Evolutionary conservation across 2,329 filamentous ascomycete species (phyloP).

Genomic region (Venturia nashicola): DNA sequence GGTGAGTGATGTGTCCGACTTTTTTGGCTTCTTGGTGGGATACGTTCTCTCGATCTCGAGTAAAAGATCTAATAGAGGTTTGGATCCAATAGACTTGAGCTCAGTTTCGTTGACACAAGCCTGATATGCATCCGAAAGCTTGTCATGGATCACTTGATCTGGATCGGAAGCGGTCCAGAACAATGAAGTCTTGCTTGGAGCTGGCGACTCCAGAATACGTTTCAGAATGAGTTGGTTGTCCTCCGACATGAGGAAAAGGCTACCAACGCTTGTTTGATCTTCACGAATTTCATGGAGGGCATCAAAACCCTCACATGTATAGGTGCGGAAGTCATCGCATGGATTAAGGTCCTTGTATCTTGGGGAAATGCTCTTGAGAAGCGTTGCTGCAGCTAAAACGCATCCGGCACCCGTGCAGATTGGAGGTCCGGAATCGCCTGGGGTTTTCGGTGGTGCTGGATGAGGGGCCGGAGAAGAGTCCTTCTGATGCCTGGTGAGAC

Average conservation of each 20-base stretch:
- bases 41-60: slow-evolving; percentile 37
- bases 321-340: slow-evolving; percentile 55
- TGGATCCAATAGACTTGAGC: slow-evolving; percentile 41
- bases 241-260: slow-evolving; percentile 41
- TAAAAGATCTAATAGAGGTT: slow-evolving; percentile 46
- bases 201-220: slow-evolving; percentile 50
- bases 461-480: neutral
- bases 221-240: slow-evolving; percentile 46
- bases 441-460: neutral
- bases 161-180: slow-evolving; percentile 16
- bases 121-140: slow-evolving; percentile 51
- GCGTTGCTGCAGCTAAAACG: slow-evolving; percentile 19
- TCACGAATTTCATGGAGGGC: slow-evolving; percentile 51
- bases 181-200: slow-evolving; percentile 29
- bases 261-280: slow-evolving; percentile 38
- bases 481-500: neutral
- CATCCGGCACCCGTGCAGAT: neutral
- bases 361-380: slow-evolving; percentile 50
- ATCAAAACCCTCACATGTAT: slow-evolving; percentile 56
- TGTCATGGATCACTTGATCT: slow-evolving; percentile 23
- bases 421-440: neutral
- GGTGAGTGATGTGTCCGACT: slow-evolving; percentile 18
- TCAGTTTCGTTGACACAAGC: slow-evolving; percentile 52
- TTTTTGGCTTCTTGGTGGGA: slow-evolving; percentile 17
- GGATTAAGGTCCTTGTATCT: slow-evolving; percentile 52